Percentiles rank a stretch among this genome's conserved stretches.
Conservation (phyloP, 73 alveolate genomes). For the Paramecium sexaurelia region DNA sequence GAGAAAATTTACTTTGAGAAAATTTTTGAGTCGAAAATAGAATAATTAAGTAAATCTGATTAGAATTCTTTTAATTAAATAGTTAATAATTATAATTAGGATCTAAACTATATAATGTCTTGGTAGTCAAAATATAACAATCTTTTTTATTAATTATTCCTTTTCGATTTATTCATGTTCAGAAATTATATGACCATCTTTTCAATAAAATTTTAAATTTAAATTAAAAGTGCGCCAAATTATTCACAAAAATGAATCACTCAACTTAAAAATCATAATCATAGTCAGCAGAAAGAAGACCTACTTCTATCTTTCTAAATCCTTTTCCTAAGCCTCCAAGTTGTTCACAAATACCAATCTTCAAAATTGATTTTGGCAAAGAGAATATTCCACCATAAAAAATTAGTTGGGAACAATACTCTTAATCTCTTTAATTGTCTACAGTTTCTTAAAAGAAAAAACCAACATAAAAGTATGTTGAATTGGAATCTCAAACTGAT, state of each 20-base stretch:
- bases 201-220: neutral
- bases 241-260: neutral
- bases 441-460: neutral
- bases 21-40: too few species aligned
- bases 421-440: neutral
- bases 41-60: too few species aligned
- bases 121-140: neutral
- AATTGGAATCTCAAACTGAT: neutral
- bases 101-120: slow-evolving; percentile 5
- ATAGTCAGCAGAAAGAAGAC: neutral
- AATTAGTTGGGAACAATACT: neutral
- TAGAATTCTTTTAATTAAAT: neutral
- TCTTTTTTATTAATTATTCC: neutral
- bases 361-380: neutral
- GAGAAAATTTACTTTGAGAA: too few species aligned
- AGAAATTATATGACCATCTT: neutral
- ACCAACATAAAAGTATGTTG: neutral
- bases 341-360: neutral
- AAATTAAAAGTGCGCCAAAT: slow-evolving; percentile 33
- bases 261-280: neutral
- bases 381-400: neutral
- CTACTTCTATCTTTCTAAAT: neutral
- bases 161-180: neutral
- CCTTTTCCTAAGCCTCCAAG: slow-evolving; percentile 22
- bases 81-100: neutral